These are phyloP conservation scores for Myriosclerotinia curreyana DNA, from an alignment of 2,329 filamentous ascomycete species.

Conservation along the genomic window DNA sequence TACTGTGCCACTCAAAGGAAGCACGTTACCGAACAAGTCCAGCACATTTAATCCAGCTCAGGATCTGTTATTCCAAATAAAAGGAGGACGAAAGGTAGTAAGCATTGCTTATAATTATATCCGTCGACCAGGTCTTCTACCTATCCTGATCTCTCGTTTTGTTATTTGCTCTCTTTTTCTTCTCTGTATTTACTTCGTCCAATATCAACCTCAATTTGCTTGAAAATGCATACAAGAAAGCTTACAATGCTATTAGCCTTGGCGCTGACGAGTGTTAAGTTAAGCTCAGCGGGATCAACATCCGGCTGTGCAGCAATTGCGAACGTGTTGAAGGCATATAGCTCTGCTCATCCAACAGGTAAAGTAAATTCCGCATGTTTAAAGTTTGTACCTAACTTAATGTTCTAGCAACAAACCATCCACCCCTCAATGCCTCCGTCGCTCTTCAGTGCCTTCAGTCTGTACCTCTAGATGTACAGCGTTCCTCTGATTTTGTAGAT, in stretches of 20 bases:
- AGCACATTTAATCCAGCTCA: neutral
- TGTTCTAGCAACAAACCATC: slow-evolving; percentile 1
- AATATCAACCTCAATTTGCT: neutral
- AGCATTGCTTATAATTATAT: neutral
- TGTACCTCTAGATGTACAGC: slow-evolving; percentile 25
- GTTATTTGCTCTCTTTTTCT: neutral
- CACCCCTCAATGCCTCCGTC: neutral
- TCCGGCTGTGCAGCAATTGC: neutral
- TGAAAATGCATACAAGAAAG: neutral
- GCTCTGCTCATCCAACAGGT: slow-evolving; percentile 1
- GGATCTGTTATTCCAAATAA: neutral
- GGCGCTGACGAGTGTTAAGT: neutral
- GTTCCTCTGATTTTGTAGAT: slow-evolving; percentile 25
- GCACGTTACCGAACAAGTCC: neutral
- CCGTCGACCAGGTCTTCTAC: neutral
- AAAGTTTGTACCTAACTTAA: neutral
- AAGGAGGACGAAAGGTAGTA: neutral
- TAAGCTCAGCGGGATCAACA: neutral
- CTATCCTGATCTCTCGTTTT: neutral
- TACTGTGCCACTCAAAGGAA: slow-evolving; percentile 3
- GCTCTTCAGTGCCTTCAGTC: slow-evolving; percentile 28
- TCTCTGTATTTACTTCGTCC: neutral
- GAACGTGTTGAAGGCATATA: neutral
- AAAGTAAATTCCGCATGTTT: neutral
- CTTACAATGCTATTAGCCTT: neutral